Base-by-base conservation (phyloP, 2,329 filamentous ascomycete species). In the Botryotinia narcissicola region DNA sequence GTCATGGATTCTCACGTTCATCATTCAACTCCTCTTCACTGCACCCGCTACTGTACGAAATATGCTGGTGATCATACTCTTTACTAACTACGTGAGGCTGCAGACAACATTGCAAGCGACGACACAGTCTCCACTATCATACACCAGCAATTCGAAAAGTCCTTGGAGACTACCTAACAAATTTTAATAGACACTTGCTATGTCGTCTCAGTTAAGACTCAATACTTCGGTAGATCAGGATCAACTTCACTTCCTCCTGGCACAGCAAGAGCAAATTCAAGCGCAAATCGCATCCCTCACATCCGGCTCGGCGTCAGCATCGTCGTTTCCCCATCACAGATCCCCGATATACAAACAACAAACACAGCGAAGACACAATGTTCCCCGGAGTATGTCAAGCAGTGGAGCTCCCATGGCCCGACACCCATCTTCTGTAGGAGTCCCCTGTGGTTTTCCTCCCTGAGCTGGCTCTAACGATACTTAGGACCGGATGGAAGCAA, bases 351-450 rank as follows among this genome's bases (percentile, higher is more conserved):
- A 79, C 74, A 80, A 79, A 71, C 78, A 78, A 60, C 74, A 75
- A 32, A 48, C 51, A 22, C 77, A 77, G 22, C 78, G 76, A 64
- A 77, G 76, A 70, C 74, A 72, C 51, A 73, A 79, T 78, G 77
- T 78, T 44, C 74, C 78, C 44, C 78, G 80, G 74, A 80, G 78
- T 70, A 77, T 80, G 74, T 79, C 79, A 35, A 79, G 72, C 63
- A 77, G 44, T 70, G 80, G 80, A 70, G 72, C 76, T 37, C 73
- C 76, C 71, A 80, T 79, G 77, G 75, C 77, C 46, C 75, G 78
- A 57, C 75, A 78, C 59, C 74, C 71, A 35, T 79, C 78, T 57
- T 76, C 78, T 72, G 78, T 80, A 79, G 75, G 77, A 79, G 68
- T 67, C 42, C 59, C 61, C 70, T 71, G 71, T 67, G 74, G 73